These are phyloP conservation scores for Capronia coronata DNA, from an alignment of 2,329 filamentous ascomycete species.

Conservation along the genomic window DNA sequence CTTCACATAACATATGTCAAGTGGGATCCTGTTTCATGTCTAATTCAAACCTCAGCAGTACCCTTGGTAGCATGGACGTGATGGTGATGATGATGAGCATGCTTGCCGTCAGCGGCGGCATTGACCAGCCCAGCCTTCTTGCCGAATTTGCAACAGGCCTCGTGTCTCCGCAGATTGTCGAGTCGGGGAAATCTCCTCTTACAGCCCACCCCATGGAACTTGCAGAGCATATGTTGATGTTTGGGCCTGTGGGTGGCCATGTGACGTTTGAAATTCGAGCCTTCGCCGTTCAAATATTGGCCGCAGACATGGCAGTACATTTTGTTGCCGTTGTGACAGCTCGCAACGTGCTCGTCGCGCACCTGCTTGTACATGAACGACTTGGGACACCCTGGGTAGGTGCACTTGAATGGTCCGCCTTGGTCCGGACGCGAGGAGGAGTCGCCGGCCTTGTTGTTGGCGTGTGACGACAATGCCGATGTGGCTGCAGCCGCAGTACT, in stretches of 20 bases:
- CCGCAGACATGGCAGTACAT: constrained; percentile 28
- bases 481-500: constrained; percentile 5
- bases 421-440: constrained; percentile 9
- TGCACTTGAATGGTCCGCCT: constrained; percentile 27
- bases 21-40: no score
- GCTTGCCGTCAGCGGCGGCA: not conserved
- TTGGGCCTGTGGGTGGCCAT: constrained; percentile 28
- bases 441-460: constrained; percentile 2
- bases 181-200: constrained; percentile 26
- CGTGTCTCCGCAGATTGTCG: constrained; percentile 27
- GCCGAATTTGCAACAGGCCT: constrained; percentile 28
- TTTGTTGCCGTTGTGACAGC: constrained; percentile 25
- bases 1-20: no score
- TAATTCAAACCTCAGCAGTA: no score
- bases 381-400: constrained; percentile 26
- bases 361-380: constrained; percentile 30
- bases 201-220: constrained; percentile 26
- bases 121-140: constrained; percentile 21
- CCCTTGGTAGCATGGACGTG: not conserved
- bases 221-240: constrained; percentile 28
- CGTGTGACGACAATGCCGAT: constrained; percentile 2
- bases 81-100: constrained; percentile 2
- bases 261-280: constrained; percentile 27
- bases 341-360: constrained; percentile 26
- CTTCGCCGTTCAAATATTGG: constrained; percentile 27